Conservation (phyloP, 2,329 filamentous ascomycete genomes). For the Sclerotinia glacialis region DNA sequence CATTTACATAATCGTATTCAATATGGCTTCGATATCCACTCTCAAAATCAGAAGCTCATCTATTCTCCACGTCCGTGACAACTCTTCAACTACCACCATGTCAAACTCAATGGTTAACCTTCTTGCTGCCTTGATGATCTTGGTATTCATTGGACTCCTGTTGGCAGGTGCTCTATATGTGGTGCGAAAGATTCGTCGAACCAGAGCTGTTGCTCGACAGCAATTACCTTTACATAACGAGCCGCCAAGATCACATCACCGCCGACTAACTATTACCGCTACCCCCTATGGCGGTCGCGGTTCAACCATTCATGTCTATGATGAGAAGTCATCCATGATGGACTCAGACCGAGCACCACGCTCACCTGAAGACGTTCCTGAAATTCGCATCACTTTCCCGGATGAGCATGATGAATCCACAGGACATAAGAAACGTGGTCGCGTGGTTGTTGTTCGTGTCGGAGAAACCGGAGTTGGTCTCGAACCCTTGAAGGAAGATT, state of each 20-base stretch:
- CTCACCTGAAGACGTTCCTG: conserved; percentile 79
- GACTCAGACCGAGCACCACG: conserved; percentile 72
- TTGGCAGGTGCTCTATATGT: conserved; percentile 67
- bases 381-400: conserved; percentile 98
- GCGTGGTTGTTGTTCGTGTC: conserved; percentile 87
- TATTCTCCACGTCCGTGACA: conserved; percentile 50
- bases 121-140: conserved; percentile 73
- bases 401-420: conserved; percentile 80
- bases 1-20: conserved; percentile 20
- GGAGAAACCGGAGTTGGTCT: conserved; percentile 85
- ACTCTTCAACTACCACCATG: conserved; percentile 44
- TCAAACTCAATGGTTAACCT: conserved; percentile 67
- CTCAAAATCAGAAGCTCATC: conserved; percentile 41
- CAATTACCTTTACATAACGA: conserved; percentile 67
- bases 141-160: conserved; percentile 70
- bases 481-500: conserved; percentile 73
- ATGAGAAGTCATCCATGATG: conserved; percentile 76
- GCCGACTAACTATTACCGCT: conserved; percentile 53
- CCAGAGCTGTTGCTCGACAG: conserved; percentile 48
- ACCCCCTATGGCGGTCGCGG: conserved; percentile 49
- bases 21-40: conserved; percentile 34
- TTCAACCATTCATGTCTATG: conserved; percentile 73
- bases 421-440: conserved; percentile 77
- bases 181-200: conserved; percentile 63
- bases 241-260: conserved; percentile 51